Evolutionary conservation across 306 rosid genomes (phyloP).

Genomic region (Ziziphus jujuba): DNA sequence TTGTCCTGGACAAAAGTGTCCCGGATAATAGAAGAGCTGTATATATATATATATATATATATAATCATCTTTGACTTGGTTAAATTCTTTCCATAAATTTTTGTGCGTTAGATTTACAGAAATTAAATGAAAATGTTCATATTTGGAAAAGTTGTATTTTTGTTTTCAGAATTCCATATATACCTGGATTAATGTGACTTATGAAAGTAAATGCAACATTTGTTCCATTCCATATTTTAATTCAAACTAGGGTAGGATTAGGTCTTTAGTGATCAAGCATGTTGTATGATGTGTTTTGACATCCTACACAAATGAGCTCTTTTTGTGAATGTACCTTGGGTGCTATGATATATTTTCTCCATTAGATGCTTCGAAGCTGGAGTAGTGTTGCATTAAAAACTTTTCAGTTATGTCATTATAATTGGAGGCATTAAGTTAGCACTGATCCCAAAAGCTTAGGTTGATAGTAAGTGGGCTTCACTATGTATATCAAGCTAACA

Average conservation of each 20-base stretch:
- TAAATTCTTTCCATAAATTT: neutral
- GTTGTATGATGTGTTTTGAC: too few relatives aligned
- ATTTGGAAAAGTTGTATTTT: neutral
- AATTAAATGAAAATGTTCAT: neutral
- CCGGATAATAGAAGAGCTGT: too few relatives aligned
- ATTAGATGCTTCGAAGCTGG: neutral
- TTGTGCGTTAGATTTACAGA: neutral
- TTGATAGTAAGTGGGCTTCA: too few relatives aligned
- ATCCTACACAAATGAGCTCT: too few relatives aligned
- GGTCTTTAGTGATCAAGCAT: too few relatives aligned
- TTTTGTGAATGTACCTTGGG: neutral
- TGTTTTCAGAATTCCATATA: neutral
- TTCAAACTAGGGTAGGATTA: neutral
- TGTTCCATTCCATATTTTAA: neutral
- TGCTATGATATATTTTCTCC: neutral
- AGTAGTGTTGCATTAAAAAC: neutral
- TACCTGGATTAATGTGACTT: neutral
- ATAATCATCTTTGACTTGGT: too few relatives aligned
- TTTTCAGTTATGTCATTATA: neutral
- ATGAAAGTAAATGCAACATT: neutral
- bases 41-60: too few relatives aligned
- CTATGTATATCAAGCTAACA: too few relatives aligned
- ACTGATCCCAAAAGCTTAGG: too few relatives aligned
- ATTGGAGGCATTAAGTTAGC: too few relatives aligned
- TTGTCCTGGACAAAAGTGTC: too few relatives aligned